Evolutionary conservation across 164 flowering plant species (phyloP).

Genomic region (Dillenia suffruticosa): DNA sequence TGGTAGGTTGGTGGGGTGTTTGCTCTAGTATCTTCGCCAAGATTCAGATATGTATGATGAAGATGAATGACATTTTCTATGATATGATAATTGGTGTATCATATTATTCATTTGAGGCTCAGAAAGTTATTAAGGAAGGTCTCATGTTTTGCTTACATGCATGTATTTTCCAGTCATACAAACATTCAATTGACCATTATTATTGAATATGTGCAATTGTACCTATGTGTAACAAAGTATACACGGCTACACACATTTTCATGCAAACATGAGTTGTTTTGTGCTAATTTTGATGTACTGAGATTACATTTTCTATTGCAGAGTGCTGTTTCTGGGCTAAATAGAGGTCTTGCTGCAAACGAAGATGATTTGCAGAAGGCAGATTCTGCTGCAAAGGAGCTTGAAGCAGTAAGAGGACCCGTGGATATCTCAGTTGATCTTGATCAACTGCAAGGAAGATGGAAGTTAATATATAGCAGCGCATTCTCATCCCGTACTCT

Average conservation of each 20-base stretch:
- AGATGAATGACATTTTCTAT: too few relatives aligned
- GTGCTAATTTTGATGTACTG: too few relatives aligned
- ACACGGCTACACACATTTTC: slow-evolving; percentile 1
- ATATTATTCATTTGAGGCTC: too few relatives aligned
- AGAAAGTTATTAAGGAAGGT: background rate
- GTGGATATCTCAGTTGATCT: slow-evolving; percentile 68
- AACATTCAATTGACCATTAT: background rate
- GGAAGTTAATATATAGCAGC: slow-evolving; percentile 92
- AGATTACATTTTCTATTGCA: slow-evolving; percentile 25
- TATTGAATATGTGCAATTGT: background rate
- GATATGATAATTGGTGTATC: too few relatives aligned
- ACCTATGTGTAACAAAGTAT: background rate
- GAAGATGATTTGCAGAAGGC: slow-evolving; percentile 72
- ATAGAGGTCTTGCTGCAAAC: slow-evolving; percentile 84
- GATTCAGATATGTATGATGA: too few relatives aligned
- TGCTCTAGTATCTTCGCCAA: too few relatives aligned
- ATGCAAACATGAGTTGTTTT: slow-evolving; percentile 4
- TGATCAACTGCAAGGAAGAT: slow-evolving; percentile 85
- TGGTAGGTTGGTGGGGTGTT: too few relatives aligned
- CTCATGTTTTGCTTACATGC: background rate
- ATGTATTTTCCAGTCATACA: too few relatives aligned
- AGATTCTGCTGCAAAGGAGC: slow-evolving; percentile 79
- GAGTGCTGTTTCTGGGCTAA: slow-evolving; percentile 88
- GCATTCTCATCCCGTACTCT: slow-evolving; percentile 90
- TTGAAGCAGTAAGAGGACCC: slow-evolving; percentile 69